phyloP scores from a whole-genome alignment of 192 early-diverging fungal genomes.

The Coemansia umbellata region DNA sequence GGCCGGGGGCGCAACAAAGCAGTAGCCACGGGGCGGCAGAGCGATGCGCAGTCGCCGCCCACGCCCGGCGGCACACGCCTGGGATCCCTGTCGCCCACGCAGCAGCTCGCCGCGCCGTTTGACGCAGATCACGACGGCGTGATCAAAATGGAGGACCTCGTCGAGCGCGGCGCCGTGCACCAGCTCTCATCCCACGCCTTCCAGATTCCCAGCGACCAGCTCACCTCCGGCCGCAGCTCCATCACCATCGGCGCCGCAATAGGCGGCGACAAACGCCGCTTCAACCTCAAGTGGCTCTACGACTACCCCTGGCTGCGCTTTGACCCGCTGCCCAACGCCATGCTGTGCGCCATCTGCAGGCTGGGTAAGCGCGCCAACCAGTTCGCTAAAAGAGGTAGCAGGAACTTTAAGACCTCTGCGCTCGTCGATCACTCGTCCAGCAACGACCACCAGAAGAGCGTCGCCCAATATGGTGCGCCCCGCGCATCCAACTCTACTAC shows the following conservation, averaged over 20 bases:
- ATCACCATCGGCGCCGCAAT: conserved; percentile 44
- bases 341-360: conserved; percentile 45
- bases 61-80: not conserved
- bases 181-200: not conserved
- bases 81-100: not conserved
- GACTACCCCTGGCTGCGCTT: conserved; percentile 49
- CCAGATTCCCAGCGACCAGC: conserved; percentile 16
- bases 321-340: conserved; percentile 25
- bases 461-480: conserved; percentile 12
- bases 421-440: conserved; percentile 42
- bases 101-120: not conserved
- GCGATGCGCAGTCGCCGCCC: not conserved
- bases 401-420: conserved; percentile 50
- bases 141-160: conserved; percentile 33
- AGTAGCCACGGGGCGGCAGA: not conserved
- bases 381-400: conserved; percentile 46
- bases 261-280: conserved; percentile 43
- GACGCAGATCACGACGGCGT: conserved; percentile 15
- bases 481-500: not conserved
- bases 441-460: conserved; percentile 42
- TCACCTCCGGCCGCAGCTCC: conserved; percentile 24
- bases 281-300: conserved; percentile 49
- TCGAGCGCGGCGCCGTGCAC: conserved; percentile 19
- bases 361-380: conserved; percentile 35
- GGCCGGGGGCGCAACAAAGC: conserved; percentile 10